These are phyloP conservation scores for Candida ovalis DNA, from an alignment of 805 yeast genomes.

Conservation along the genomic window DNA sequence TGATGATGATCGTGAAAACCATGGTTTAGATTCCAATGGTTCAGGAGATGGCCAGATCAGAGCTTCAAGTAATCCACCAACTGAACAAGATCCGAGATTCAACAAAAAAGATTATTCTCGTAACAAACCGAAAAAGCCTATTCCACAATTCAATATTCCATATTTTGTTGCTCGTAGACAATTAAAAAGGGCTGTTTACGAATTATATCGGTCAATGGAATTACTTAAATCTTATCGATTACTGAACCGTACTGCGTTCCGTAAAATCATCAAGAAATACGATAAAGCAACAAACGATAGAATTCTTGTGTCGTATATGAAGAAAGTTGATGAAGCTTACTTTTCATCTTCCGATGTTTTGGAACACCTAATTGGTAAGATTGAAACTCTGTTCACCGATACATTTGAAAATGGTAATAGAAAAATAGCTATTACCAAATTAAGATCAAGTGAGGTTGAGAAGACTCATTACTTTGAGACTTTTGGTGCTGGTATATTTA, in stretches of 20 bases:
- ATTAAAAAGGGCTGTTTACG: conserved; percentile 64
- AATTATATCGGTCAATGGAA: conserved; percentile 70
- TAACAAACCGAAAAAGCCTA: conserved; percentile 11
- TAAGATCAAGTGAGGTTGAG: conserved; percentile 44
- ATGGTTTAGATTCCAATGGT: neutral
- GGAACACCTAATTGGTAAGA: conserved; percentile 57
- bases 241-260: conserved; percentile 80
- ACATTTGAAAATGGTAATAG: conserved; percentile 70
- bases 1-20: conserved; percentile 1
- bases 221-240: conserved; percentile 66
- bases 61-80: neutral
- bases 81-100: conserved; percentile 25
- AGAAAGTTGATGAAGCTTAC: conserved; percentile 51
- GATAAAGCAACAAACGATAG: conserved; percentile 64
- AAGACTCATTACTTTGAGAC: conserved; percentile 41
- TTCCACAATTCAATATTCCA: conserved; percentile 36
- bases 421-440: conserved; percentile 66
- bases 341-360: conserved; percentile 61
- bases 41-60: neutral
- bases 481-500: conserved; percentile 60
- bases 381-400: conserved; percentile 64
- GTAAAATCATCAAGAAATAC: conserved; percentile 85
- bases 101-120: conserved; percentile 49
- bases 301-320: conserved; percentile 47
- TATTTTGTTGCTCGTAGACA: conserved; percentile 64